Conservation (phyloP, 495 filamentous ascomycete genomes). For the Rhypophila decipiens region DNA sequence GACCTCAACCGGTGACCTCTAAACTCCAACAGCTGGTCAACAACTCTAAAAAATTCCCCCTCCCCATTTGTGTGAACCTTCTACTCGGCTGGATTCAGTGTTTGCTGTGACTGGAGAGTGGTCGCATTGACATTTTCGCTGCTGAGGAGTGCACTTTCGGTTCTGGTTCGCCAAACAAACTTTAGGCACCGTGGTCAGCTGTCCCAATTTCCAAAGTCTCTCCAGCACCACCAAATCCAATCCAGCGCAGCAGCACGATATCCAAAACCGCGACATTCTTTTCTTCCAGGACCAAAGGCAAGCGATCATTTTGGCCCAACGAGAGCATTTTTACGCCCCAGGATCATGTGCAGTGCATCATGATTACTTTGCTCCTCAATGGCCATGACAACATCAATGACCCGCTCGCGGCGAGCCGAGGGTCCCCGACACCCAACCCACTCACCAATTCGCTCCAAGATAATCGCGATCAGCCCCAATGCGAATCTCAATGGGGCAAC, state of each 20-base stretch:
- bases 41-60: too few species aligned
- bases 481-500: constrained; percentile 20
- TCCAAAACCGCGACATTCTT: too few species aligned
- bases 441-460: constrained; percentile 9
- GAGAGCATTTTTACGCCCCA: not conserved
- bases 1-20: too few species aligned
- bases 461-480: constrained; percentile 6
- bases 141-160: too few species aligned
- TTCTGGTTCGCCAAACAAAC: not conserved
- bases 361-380: constrained; percentile 16
- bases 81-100: too few species aligned
- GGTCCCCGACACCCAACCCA: constrained; percentile 15
- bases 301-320: not conserved
- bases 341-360: constrained; percentile 7
- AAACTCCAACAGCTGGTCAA: too few species aligned
- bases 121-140: too few species aligned
- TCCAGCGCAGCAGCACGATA: too few species aligned
- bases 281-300: not conserved
- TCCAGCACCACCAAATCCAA: not conserved
- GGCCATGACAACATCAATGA: constrained; percentile 29
- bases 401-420: constrained; percentile 32
- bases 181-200: constrained; percentile 1
- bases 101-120: too few species aligned
- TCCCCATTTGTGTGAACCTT: too few species aligned
- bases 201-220: not conserved